These are phyloP conservation scores for Samsoniella hepiali DNA, from an alignment of 2,329 filamentous ascomycete species.

Conservation along the genomic window DNA sequence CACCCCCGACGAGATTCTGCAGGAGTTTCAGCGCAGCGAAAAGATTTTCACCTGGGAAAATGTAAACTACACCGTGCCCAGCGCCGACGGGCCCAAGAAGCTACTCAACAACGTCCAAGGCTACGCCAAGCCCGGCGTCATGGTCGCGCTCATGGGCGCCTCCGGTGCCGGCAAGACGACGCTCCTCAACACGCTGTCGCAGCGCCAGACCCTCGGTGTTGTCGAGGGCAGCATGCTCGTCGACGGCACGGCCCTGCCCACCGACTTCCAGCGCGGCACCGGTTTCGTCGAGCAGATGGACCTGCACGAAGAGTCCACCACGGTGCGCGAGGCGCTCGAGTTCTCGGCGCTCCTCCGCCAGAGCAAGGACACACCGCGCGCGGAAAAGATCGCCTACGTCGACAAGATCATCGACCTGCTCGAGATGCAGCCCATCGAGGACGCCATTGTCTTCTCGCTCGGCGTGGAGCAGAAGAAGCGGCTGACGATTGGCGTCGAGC, in stretches of 20 bases:
- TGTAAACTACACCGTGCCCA: conserved; percentile 68
- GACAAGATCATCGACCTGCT: conserved; percentile 66
- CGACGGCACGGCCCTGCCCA: conserved; percentile 67
- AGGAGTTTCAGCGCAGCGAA: conserved; percentile 53
- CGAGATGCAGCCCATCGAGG: conserved; percentile 65
- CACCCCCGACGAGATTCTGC: conserved; percentile 36
- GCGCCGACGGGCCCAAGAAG: conserved; percentile 29
- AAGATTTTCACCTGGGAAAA: conserved; percentile 70
- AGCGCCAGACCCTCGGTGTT: conserved; percentile 71
- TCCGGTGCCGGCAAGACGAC: conserved; percentile 84
- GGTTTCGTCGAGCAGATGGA: conserved; percentile 67
- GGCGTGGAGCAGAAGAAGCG: conserved; percentile 58
- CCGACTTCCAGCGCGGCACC: conserved; percentile 75
- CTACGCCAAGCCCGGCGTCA: conserved; percentile 74
- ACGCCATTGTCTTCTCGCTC: conserved; percentile 59
- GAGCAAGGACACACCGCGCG: conserved; percentile 49
- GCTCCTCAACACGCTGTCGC: conserved; percentile 70
- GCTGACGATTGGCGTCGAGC: conserved; percentile 54
- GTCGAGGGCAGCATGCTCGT: conserved; percentile 77
- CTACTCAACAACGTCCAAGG: conserved; percentile 57
- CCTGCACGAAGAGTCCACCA: conserved; percentile 63
- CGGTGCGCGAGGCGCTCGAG: conserved; percentile 62
- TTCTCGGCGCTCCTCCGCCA: conserved; percentile 66
- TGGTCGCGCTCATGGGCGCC: conserved; percentile 79
- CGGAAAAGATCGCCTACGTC: conserved; percentile 66